A percentile compares a stretch with the other conserved stretches of the same genome.
Evolutionary conservation across 305 asterid genomes (phyloP).

Genomic region (Nicotiana rustica): DNA sequence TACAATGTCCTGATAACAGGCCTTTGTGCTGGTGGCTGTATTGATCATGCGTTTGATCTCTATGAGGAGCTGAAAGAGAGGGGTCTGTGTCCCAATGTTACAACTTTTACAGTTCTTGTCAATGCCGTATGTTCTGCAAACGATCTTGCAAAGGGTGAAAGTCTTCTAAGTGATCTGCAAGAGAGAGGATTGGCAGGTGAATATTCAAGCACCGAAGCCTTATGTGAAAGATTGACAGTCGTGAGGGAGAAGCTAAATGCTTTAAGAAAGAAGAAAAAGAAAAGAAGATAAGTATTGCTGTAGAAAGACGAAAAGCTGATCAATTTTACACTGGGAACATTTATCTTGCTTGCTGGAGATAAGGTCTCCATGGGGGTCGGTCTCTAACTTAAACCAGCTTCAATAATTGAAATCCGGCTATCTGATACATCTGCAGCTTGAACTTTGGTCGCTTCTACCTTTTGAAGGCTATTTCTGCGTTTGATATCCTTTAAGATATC

Average conservation of each 20-base stretch:
- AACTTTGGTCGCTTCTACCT: conserved; percentile 14
- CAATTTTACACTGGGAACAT: not conserved
- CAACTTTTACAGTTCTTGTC: conserved; percentile 67
- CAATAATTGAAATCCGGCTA: conserved; percentile 12
- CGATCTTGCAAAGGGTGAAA: conserved; percentile 55
- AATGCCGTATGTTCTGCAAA: conserved; percentile 53
- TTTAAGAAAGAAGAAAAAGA: conserved; percentile 54
- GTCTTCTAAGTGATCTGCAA: conserved; percentile 65
- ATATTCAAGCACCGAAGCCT: conserved; percentile 40
- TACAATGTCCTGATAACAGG: conserved; percentile 81
- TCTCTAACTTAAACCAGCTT: conserved; percentile 10
- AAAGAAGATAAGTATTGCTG: conserved; percentile 24
- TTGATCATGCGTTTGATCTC: conserved; percentile 55
- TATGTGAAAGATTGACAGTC: conserved; percentile 55
- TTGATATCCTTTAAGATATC: conserved; percentile 6
- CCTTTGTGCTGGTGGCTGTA: conserved; percentile 56
- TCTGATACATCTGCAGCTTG: conserved; percentile 19
- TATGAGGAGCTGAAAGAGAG: conserved; percentile 84
- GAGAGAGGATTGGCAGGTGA: conserved; percentile 64
- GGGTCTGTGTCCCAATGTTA: conserved; percentile 61
- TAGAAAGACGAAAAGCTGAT: conserved; percentile 32
- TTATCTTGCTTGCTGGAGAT: conserved; percentile 40
- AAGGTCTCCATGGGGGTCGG: conserved; percentile 10
- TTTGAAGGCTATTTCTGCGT: conserved; percentile 12
- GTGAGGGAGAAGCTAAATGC: conserved; percentile 55